These are phyloP conservation scores for Periconia macrospinosa DNA, from an alignment of 2,329 filamentous ascomycete species.

Conservation along the genomic window DNA sequence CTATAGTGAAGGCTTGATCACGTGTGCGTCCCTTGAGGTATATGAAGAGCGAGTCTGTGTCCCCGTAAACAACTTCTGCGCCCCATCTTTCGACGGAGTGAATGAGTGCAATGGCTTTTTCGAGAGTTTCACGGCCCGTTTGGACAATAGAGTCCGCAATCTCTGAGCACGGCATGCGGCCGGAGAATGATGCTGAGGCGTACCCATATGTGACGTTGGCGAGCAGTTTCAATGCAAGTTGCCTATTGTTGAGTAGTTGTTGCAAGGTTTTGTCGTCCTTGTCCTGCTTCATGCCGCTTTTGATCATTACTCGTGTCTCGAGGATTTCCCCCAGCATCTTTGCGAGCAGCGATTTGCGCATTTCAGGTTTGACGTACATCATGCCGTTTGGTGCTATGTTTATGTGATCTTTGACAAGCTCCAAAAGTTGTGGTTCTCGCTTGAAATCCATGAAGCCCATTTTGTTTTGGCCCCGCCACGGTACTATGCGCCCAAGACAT, in stretches of 20 bases:
- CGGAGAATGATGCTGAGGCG: slow-evolving; percentile 94
- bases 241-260: slow-evolving; percentile 86
- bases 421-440: slow-evolving; percentile 72
- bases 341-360: slow-evolving; percentile 86
- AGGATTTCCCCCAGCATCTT: slow-evolving; percentile 97
- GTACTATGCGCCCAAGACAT: slow-evolving; percentile 80
- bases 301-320: slow-evolving; percentile 96
- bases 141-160: slow-evolving; percentile 99
- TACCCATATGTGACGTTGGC: slow-evolving; percentile 99
- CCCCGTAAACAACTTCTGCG: slow-evolving; percentile 96
- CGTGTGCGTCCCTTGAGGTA: slow-evolving; percentile 84
- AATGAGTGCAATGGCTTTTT: slow-evolving; percentile 89
- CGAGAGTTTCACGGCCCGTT: slow-evolving; percentile 89
- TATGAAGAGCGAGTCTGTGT: slow-evolving; percentile 94
- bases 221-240: slow-evolving; percentile 90
- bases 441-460: slow-evolving; percentile 92
- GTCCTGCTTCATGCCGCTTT: slow-evolving; percentile 92
- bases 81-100: slow-evolving; percentile 86
- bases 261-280: slow-evolving; percentile 86
- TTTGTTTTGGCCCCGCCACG: slow-evolving; percentile 90
- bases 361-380: slow-evolving; percentile 85
- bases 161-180: slow-evolving; percentile 95
- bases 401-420: slow-evolving; percentile 79
- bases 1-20: slow-evolving; percentile 88
- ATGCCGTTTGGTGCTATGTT: slow-evolving; percentile 96